Evolutionary conservation across 306 rosid genomes (phyloP), one percentile per base, ranked within the genome.

Genomic region (Lathyrus aphaca): DNA sequence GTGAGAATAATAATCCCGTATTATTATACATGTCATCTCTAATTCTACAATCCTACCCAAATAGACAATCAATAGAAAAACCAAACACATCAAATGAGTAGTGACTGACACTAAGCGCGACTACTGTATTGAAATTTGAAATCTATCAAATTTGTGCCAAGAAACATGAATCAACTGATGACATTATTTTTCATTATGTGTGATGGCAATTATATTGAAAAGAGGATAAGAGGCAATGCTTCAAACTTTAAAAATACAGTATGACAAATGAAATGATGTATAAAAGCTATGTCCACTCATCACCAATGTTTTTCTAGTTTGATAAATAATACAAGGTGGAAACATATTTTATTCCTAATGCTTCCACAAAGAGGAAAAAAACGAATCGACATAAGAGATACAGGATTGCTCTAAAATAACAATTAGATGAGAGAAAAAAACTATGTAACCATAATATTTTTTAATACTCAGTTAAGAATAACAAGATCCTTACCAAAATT

Each of bases 321-420:
- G 45, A 50, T 79, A 67, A 79, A 67, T 67, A 67, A 60, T 66
- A 78, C 82, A 72, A 38, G 50, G 82, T 66, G 74, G 70, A 78
- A 78, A 40, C 78, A 64, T 76, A 46, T 50, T 68, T 68, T 68
- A 60, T 68, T 73, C 62, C 67, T 57, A 43, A 54, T 69, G 76
- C 73, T 72, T 80, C 82, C 75, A 69, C 46, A n/a, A 60, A 16
- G 18, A 45, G 50, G 44, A 32, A 44, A 66, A 21, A 21, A 4
- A 63, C 38, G 69, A 55, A 9, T 13, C 19, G 8, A 35, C 39
- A 62, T 25, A 15, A 44, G 75, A 66, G 59, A 60, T 59, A 48
- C 72, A 65, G 46, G 35, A 74, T n/a, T 60, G 63, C 73, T 66
- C 57, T 58, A 70, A 63, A 70, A 27, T 35, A 21, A 30, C 23